These are phyloP conservation scores for Neurospora tetraspora DNA, from an alignment of 495 filamentous ascomycete genomes.

Conservation along the genomic window DNA sequence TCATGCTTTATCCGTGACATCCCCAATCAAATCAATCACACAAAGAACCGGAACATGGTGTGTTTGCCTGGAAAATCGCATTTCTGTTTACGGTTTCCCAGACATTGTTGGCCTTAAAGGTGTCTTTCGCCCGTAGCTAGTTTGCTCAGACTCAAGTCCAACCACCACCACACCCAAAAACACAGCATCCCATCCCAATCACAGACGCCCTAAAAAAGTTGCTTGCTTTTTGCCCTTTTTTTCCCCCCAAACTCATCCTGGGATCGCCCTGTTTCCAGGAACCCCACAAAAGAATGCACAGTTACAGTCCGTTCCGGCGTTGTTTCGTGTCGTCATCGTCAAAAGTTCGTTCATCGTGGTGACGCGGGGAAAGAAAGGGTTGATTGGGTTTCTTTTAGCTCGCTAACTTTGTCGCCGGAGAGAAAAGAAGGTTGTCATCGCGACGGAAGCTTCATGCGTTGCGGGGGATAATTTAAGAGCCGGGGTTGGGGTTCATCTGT, in stretches of 20 bases:
- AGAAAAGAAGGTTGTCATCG: neutral
- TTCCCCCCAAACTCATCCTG: neutral
- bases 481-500: conserved; percentile 45
- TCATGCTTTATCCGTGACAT: neutral
- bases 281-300: neutral
- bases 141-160: neutral
- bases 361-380: neutral
- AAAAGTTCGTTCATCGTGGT: neutral
- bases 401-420: neutral
- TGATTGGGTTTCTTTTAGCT: neutral
- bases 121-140: neutral
- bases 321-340: neutral
- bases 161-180: neutral
- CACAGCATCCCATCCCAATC: neutral
- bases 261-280: neutral
- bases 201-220: neutral
- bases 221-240: neutral
- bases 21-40: neutral
- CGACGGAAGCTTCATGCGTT: neutral
- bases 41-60: neutral
- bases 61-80: neutral
- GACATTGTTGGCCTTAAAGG: neutral
- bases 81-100: neutral
- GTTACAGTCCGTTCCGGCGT: neutral
- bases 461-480: conserved; percentile 24